phyloP scores from a whole-genome alignment of 2,329 filamentous ascomycete genomes.

The Sordariomycetes sp. region DNA sequence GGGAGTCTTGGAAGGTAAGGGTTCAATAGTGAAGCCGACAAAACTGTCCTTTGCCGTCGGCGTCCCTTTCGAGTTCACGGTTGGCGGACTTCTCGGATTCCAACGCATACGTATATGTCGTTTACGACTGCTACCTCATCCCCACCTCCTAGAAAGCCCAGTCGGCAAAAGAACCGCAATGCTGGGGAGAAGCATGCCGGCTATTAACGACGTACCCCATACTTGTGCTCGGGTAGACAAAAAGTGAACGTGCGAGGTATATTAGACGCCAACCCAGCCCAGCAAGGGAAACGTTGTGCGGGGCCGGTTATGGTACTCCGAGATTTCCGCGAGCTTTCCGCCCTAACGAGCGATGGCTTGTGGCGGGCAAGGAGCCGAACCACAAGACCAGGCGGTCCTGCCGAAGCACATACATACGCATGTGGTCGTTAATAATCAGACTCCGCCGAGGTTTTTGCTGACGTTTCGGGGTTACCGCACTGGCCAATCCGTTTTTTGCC shows the following conservation, averaged over 20 bases:
- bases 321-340: neutral
- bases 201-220: too few relatives aligned
- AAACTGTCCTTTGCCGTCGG: neutral
- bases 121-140: too few relatives aligned
- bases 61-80: neutral
- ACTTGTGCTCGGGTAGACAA: too few relatives aligned
- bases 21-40: neutral
- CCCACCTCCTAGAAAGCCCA: too few relatives aligned
- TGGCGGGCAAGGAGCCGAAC: neutral
- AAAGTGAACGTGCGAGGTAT: too few relatives aligned
- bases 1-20: neutral
- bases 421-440: neutral
- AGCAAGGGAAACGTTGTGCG: neutral
- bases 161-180: too few relatives aligned
- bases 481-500: neutral
- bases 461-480: neutral
- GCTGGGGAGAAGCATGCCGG: too few relatives aligned
- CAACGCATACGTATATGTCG: too few relatives aligned
- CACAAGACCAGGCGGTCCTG: neutral
- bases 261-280: neutral
- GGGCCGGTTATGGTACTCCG: neutral
- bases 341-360: neutral
- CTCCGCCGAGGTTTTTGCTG: neutral
- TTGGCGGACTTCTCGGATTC: too few relatives aligned
- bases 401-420: neutral